These are phyloP conservation scores for Cyclotella baltica DNA, from an alignment of 108 stramenopile genomes.

Conservation along the genomic window DNA sequence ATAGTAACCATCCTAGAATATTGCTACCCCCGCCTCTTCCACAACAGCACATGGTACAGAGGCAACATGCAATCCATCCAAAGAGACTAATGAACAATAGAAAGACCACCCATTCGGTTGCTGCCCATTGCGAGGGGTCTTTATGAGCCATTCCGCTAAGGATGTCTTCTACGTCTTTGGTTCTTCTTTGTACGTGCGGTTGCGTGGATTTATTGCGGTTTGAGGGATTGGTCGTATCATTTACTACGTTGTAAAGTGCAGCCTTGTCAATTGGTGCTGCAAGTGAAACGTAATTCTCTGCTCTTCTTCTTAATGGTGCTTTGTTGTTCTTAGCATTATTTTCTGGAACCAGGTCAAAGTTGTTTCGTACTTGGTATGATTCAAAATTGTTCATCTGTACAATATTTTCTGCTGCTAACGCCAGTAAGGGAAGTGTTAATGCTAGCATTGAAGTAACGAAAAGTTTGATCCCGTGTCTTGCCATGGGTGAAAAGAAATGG, in stretches of 20 bases:
- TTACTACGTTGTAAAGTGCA: too few species aligned
- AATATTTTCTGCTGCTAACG: background rate
- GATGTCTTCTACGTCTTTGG: conserved; percentile 45
- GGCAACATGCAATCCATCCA: conserved; percentile 37
- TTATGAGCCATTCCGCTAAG: conserved; percentile 47
- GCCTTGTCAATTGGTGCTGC: too few species aligned
- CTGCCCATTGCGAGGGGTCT: conserved; percentile 41
- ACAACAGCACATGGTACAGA: conserved; percentile 43
- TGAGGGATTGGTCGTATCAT: background rate
- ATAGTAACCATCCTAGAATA: conserved; percentile 36
- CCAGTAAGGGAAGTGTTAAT: background rate
- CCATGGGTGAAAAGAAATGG: too few species aligned
- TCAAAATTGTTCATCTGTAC: background rate
- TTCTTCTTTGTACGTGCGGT: conserved; percentile 13
- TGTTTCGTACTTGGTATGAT: too few species aligned
- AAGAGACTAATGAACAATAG: conserved; percentile 39
- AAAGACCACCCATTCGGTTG: conserved; percentile 41
- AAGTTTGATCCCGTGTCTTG: background rate
- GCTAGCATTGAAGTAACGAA: background rate
- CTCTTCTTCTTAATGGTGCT: too few species aligned
- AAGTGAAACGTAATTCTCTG: too few species aligned
- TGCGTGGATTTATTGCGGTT: background rate
- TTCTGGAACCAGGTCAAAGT: too few species aligned
- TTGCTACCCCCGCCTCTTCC: conserved; percentile 33
- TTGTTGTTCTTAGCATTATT: too few species aligned